phyloP scores from a whole-genome alignment of 73 alveolate genomes.

The Paraurostyla sp. region DNA sequence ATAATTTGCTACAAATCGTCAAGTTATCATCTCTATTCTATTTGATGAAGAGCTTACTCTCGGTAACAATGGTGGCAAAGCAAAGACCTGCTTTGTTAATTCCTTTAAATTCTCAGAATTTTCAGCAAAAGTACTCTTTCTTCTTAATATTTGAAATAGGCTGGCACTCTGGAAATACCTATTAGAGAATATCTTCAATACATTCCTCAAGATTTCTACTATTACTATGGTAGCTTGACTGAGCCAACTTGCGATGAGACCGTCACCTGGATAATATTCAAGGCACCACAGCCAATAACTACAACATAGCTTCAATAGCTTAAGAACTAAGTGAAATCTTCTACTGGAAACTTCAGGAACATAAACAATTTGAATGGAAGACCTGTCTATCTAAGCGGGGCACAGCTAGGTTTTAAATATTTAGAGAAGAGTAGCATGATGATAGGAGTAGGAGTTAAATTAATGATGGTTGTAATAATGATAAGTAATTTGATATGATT shows the following conservation, averaged over 20 bases:
- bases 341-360: conserved; percentile 31
- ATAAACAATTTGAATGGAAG: background rate
- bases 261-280: conserved; percentile 77
- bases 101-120: background rate
- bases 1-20: conserved; percentile 1
- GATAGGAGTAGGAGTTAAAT: background rate
- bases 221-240: conserved; percentile 88
- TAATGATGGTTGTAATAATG: background rate
- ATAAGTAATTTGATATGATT: background rate
- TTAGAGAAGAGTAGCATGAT: background rate
- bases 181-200: conserved; percentile 29
- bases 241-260: conserved; percentile 89
- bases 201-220: conserved; percentile 69
- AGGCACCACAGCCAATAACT: conserved; percentile 21
- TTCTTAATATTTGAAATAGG: background rate
- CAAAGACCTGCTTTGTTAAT: conserved; percentile 50
- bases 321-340: background rate
- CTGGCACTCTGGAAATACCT: conserved; percentile 28
- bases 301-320: background rate
- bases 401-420: background rate
- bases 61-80: background rate
- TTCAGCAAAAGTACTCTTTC: background rate
- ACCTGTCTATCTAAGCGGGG: conserved; percentile 2
- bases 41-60: conserved; percentile 28
- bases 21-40: conserved; percentile 30